Evolutionary conservation across 768 basidiomycete species (phyloP).

Genomic region (Mycena kentingensis): DNA sequence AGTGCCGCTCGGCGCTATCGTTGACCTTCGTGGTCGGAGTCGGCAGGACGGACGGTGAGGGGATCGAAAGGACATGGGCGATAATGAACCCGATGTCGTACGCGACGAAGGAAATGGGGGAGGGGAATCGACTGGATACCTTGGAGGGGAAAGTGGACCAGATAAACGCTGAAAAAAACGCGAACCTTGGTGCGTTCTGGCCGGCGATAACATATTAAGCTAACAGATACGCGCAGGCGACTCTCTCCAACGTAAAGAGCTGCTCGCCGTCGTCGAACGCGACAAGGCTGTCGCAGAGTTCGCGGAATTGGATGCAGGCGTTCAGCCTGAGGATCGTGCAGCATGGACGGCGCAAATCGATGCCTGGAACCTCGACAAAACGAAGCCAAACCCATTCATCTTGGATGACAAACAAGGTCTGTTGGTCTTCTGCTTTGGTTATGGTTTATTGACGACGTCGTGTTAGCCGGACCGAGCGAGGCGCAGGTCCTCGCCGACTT

Average conservation of each 20-base stretch:
- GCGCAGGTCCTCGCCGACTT: not conserved
- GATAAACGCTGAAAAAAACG: conserved; percentile 20
- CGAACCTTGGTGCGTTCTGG: not conserved
- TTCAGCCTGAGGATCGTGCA: not conserved
- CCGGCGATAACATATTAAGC: too few species aligned
- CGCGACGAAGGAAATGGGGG: conserved; percentile 36
- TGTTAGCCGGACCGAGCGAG: not conserved
- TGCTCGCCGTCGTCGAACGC: conserved; percentile 12
- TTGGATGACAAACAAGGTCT: not conserved
- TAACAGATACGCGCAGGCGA: not conserved
- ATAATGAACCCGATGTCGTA: conserved; percentile 24
- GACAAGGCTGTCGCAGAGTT: conserved; percentile 1
- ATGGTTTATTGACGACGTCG: too few species aligned
- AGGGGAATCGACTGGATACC: conserved; percentile 26
- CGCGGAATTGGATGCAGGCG: not conserved
- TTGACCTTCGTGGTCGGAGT: conserved; percentile 11
- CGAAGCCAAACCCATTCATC: conserved; percentile 3
- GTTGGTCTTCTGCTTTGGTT: too few species aligned
- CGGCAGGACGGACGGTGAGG: conserved; percentile 36
- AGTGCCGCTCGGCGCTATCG: conserved; percentile 11
- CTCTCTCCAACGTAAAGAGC: not conserved
- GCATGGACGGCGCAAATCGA: conserved; percentile 5
- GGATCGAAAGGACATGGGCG: conserved; percentile 34
- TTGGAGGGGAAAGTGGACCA: conserved; percentile 31
- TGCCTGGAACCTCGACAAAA: conserved; percentile 1